Conservation (phyloP, 1,139 yeast species). For the Debaryomycetaceae sp. region DNA sequence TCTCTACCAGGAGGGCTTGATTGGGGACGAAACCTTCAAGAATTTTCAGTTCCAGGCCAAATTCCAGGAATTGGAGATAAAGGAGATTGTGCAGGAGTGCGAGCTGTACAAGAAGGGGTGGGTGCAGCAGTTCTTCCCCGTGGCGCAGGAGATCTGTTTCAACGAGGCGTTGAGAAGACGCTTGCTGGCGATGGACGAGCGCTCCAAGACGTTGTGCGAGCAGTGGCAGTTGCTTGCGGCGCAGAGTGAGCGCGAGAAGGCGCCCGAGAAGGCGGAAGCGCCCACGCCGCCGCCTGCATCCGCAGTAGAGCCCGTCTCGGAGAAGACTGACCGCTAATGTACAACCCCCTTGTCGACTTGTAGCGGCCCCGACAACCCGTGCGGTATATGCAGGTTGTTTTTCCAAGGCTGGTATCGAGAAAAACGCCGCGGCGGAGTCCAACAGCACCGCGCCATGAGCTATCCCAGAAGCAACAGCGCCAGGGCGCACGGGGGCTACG, state of each 20-base stretch:
- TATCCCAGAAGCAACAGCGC: neutral
- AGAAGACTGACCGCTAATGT: too few species aligned
- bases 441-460: neutral
- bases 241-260: conserved; percentile 13
- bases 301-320: too few species aligned
- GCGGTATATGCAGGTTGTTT: too few species aligned
- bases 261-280: conserved; percentile 2
- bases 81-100: conserved; percentile 75
- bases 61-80: conserved; percentile 74
- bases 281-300: too few species aligned
- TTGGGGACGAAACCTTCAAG: conserved; percentile 85
- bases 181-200: conserved; percentile 55
- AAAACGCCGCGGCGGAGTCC: neutral
- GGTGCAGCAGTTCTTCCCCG: conserved; percentile 71
- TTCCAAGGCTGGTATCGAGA: too few species aligned
- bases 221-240: conserved; percentile 47
- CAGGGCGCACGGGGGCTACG: too few species aligned
- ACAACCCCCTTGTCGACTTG: too few species aligned
- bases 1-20: conserved; percentile 80
- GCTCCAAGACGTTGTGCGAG: conserved; percentile 43
- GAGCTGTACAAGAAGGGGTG: conserved; percentile 73
- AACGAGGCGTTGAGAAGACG: conserved; percentile 89
- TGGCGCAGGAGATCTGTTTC: conserved; percentile 85
- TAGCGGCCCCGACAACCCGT: too few species aligned
- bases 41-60: conserved; percentile 76